Evolutionary conservation across 2,329 filamentous ascomycete genomes (phyloP), one percentile per base, ranked within the genome.

Genomic region (Pyrenophora graminea): DNA sequence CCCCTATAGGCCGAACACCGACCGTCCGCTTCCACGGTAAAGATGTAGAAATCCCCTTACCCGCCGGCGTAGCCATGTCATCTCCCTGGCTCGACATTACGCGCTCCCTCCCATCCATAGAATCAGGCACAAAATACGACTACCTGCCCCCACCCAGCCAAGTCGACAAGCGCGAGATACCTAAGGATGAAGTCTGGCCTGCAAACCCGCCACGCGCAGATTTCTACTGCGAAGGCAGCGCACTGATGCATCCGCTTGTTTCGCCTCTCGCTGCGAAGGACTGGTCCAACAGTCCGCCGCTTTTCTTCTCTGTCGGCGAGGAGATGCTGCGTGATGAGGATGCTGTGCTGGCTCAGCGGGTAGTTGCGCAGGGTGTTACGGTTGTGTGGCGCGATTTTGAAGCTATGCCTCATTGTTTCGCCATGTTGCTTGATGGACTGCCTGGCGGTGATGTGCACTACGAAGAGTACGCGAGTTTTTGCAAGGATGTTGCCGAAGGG

Each of bases 361-460:
- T 89, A 9, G 76, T 77, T 13, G 57, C 63, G 6, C 82, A 88
- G 39, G 84, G 82, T 4, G 86, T 87, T 0, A 66, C 64, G 0
- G 82, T 92, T 0, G 78, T 83, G 3, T 88, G 85, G 63, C 84
- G 89, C 67, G 83, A 90, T 72, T 94, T 85, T 67, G 86, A 91
- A 69, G 87, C 84, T 3, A 93, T 93, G 89, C 88, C 90, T 46
- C 89, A 92, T 72, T 85, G 83, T 60, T 93, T 81, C 58, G 71
- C 65, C 0, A 72, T 78, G 72, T 52, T 80, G 48, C 52, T 80
- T 3, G 75, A 76, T n/a, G 49, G 58, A 1, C 47, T 71, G 2
- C 41, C 56, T 3, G 70, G 56, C 0, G 60, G 66, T 6, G 51
- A 63, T 6, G 55, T 71, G 45, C 75, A 74, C 63, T 60, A 76